Conservation (phyloP, 371 early-diverging fungal genomes). For the Cokeromyces recurvatus region DNA sequence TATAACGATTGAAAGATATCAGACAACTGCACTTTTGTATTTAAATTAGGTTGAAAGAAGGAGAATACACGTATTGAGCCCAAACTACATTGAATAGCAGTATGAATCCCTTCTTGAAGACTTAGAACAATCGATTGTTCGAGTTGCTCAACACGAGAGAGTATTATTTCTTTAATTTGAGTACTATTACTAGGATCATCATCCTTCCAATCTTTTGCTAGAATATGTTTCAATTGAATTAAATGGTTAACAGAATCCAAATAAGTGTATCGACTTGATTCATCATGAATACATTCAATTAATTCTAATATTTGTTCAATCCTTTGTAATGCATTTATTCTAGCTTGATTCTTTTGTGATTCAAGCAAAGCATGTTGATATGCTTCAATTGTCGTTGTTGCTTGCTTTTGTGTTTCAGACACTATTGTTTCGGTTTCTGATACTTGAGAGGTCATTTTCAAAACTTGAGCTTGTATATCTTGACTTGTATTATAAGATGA, state of each 20-base stretch:
- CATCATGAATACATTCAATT: not conserved
- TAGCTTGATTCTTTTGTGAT: constrained; percentile 8
- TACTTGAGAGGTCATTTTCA: constrained; percentile 1
- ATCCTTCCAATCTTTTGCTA: not conserved
- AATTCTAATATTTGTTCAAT: constrained; percentile 3
- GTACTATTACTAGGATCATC: not conserved
- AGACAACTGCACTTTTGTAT: not conserved
- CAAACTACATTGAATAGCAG: constrained; percentile 9
- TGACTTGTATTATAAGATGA: constrained; percentile 6
- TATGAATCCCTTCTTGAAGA: constrained; percentile 9
- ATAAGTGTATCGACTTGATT: not conserved
- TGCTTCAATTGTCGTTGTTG: not conserved
- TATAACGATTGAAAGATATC: constrained; percentile 9
- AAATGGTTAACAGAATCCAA: constrained; percentile 3
- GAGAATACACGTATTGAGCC: constrained; percentile 4
- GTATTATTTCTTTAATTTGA: not conserved
- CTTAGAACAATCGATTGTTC: not conserved
- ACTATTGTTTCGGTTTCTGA: constrained; percentile 1
- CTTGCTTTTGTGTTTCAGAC: not conserved
- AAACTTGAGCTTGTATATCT: not conserved
- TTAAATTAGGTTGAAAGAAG: not conserved
- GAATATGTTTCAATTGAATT: not conserved
- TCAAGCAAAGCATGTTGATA: constrained; percentile 9
- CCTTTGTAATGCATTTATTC: constrained; percentile 10
- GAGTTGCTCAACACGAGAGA: not conserved